A percentile compares a stretch with the other conserved stretches of the same genome.
phyloP scores from a whole-genome alignment of 2,329 filamentous ascomycete genomes.

The Fusarium clavum region DNA sequence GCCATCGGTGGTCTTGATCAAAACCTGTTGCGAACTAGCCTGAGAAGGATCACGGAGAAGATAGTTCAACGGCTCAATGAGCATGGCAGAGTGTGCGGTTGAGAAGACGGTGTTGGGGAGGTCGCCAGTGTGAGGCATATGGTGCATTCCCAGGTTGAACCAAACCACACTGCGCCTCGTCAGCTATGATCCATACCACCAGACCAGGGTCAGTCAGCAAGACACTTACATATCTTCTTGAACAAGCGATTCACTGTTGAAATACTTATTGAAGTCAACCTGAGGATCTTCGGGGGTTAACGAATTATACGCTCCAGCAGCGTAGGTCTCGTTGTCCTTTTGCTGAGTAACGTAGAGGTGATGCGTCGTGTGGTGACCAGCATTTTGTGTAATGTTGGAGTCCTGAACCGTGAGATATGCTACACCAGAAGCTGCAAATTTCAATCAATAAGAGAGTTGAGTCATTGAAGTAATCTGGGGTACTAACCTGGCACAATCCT shows the following conservation, averaged over 20 bases:
- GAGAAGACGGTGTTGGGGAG: constrained; percentile 10
- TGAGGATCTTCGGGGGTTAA: background rate
- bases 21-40: background rate
- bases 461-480: accelerated
- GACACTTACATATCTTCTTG: constrained; percentile 4
- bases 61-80: constrained; percentile 4
- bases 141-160: constrained; percentile 4
- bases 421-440: background rate
- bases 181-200: background rate
- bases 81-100: background rate
- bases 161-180: background rate
- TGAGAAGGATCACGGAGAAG: background rate
- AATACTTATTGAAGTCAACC: constrained; percentile 12
- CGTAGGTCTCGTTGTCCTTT: background rate
- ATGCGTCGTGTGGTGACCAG: constrained; percentile 1
- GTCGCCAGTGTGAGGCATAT: constrained; percentile 17
- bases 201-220: too few species aligned
- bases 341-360: constrained; percentile 8
- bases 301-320: background rate
- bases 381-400: background rate
- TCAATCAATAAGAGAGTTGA: accelerated
- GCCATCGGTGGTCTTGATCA: background rate
- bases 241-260: background rate
- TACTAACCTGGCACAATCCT: background rate
- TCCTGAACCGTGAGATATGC: constrained; percentile 1